Evolutionary conservation across 306 rosid species (phyloP).

Genomic region (Cicer arietinum): DNA sequence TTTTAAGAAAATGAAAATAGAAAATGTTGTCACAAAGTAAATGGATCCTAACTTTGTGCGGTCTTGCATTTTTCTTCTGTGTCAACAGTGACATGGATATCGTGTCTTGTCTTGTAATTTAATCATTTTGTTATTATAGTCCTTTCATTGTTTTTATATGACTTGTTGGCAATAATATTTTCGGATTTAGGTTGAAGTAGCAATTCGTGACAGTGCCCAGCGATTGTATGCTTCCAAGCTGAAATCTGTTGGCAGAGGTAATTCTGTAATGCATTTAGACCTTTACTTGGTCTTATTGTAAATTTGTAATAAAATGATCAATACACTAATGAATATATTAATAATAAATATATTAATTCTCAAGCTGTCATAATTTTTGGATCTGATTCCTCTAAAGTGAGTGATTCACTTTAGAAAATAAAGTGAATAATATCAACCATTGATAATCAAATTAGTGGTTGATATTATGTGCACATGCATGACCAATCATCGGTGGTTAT

Average conservation of each 20-base stretch:
- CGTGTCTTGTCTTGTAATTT: slow-evolving; percentile 26
- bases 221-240: slow-evolving; percentile 79
- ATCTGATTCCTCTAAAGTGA: too few relatives aligned
- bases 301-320: not conserved
- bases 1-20: too few relatives aligned
- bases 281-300: not conserved
- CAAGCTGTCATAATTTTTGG: slow-evolving; percentile 1
- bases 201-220: slow-evolving; percentile 94
- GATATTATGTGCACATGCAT: too few relatives aligned
- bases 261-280: not conserved
- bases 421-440: too few relatives aligned
- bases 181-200: slow-evolving; percentile 75
- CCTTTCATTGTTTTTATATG: slow-evolving; percentile 26
- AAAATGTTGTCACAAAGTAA: too few relatives aligned
- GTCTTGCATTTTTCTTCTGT: slow-evolving; percentile 14
- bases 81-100: slow-evolving; percentile 25
- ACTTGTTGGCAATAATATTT: slow-evolving; percentile 22
- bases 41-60: not conserved
- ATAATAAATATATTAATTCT: not conserved
- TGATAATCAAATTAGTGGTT: too few relatives aligned
- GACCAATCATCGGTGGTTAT: too few relatives aligned
- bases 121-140: not conserved
- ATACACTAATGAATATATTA: not conserved
- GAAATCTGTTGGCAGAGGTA: slow-evolving; percentile 86
- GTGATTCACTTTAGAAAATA: too few relatives aligned